A percentile compares a stretch with the other conserved stretches of the same genome.
phyloP scores from a whole-genome alignment of 352 stramenopile genomes.

The Pythium pyrilobum region DNA sequence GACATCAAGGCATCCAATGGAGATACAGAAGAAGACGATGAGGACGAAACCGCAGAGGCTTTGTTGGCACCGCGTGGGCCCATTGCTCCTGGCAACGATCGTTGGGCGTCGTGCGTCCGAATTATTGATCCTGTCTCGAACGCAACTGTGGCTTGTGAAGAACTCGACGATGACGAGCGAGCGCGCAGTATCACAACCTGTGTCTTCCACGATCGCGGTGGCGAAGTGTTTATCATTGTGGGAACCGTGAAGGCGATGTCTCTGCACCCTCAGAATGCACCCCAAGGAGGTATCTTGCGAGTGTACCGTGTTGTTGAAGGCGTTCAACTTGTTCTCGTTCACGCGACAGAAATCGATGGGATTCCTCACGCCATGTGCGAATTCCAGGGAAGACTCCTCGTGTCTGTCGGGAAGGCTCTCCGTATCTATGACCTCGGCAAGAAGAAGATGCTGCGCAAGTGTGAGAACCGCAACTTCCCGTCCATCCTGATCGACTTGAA shows the following conservation, averaged over 20 bases:
- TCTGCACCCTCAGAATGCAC: conserved; percentile 84
- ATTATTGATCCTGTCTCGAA: conserved; percentile 94
- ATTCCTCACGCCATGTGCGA: conserved; percentile 96
- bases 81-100: conserved; percentile 51
- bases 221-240: conserved; percentile 96
- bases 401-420: conserved; percentile 94
- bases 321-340: conserved; percentile 93
- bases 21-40: conserved; percentile 78
- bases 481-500: conserved; percentile 94
- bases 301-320: conserved; percentile 94
- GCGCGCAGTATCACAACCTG: conserved; percentile 92
- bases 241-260: conserved; percentile 95
- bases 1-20: conserved; percentile 36
- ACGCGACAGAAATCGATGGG: conserved; percentile 96
- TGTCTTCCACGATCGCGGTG: conserved; percentile 94
- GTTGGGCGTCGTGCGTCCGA: conserved; percentile 98
- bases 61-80: conserved; percentile 59
- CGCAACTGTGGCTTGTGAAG: conserved; percentile 85
- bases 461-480: conserved; percentile 93
- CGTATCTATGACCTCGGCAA: conserved; percentile 99
- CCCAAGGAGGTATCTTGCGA: conserved; percentile 70
- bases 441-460: conserved; percentile 99
- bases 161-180: conserved; percentile 93
- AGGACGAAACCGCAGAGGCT: conserved; percentile 80
- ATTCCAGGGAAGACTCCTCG: conserved; percentile 96